Conservation (phyloP, 306 rosid genomes). For the Herpetospermum pedunculosum region DNA sequence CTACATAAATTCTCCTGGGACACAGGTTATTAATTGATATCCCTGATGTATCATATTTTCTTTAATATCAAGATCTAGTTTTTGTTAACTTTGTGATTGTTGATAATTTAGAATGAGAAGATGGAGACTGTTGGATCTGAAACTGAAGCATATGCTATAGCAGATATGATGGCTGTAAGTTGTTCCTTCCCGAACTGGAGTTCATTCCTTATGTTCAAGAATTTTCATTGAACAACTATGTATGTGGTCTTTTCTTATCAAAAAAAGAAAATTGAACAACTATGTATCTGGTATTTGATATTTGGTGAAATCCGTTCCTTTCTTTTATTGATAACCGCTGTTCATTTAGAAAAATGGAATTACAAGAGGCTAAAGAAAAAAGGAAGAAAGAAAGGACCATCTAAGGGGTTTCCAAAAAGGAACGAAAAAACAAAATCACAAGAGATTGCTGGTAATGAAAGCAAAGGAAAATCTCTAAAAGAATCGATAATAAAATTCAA, state of each 20-base stretch:
- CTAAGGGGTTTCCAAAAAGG: not conserved
- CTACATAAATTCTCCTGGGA: conserved; percentile 86
- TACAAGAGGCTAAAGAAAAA: not conserved
- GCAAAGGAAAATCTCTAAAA: not conserved
- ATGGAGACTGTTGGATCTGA: conserved; percentile 78
- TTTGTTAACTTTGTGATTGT: conserved; percentile 10
- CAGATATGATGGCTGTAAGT: conserved; percentile 86
- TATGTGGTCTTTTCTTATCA: not conserved
- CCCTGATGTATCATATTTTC: not conserved
- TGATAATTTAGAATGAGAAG: conserved; percentile 55
- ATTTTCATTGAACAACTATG: not conserved
- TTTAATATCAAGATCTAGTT: not conserved
- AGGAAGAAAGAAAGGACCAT: not conserved
- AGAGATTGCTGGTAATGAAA: not conserved
- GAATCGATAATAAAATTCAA: not conserved
- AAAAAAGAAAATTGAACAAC: too few relatives aligned
- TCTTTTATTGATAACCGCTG: not conserved
- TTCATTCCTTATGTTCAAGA: not conserved
- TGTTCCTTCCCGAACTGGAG: conserved; percentile 1
- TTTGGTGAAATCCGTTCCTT: not conserved
- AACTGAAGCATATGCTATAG: conserved; percentile 82
- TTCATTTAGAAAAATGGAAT: not conserved
- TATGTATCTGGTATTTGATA: too few relatives aligned
- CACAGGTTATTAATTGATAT: conserved; percentile 47
- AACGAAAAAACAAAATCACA: not conserved